phyloP scores from a whole-genome alignment of 768 basidiomycete species.

The Xanthoconium purpureum region DNA sequence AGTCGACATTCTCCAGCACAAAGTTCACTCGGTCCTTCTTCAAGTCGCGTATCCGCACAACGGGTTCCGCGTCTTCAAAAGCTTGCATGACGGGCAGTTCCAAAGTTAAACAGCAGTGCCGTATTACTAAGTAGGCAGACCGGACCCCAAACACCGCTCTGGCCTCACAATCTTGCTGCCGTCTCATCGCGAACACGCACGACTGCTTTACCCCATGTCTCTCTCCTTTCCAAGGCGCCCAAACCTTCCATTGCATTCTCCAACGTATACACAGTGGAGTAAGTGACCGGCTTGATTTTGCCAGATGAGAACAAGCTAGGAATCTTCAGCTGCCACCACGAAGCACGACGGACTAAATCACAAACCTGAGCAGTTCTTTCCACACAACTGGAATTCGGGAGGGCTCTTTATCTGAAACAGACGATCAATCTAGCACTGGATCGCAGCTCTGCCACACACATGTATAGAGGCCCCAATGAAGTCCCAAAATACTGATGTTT shows the following conservation, averaged over 20 bases:
- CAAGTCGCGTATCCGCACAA: conserved; percentile 79
- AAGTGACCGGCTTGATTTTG: conserved; percentile 65
- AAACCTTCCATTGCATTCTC: conserved; percentile 68
- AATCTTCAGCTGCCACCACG: conserved; percentile 3
- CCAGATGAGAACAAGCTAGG: conserved; percentile 65
- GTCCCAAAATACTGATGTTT: conserved; percentile 78
- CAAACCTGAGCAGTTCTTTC: conserved; percentile 64
- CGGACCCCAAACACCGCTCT: conserved; percentile 21
- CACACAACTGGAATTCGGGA: conserved; percentile 65
- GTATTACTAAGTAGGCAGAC: not conserved
- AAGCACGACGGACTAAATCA: not conserved
- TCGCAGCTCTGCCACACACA: conserved; percentile 40
- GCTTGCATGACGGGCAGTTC: conserved; percentile 30
- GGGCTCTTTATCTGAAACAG: conserved; percentile 57
- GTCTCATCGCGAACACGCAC: conserved; percentile 54
- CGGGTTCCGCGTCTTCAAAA: conserved; percentile 50
- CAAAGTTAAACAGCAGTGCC: not conserved
- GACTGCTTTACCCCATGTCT: conserved; percentile 92
- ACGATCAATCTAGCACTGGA: not conserved
- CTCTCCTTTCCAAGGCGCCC: conserved; percentile 69
- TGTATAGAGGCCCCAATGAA: conserved; percentile 84
- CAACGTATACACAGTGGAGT: conserved; percentile 65
- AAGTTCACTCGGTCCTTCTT: conserved; percentile 87
- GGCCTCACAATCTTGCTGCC: conserved; percentile 39
- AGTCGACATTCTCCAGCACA: conserved; percentile 92